phyloP scores from a whole-genome alignment of 805 yeast species.

The Lipomyces oligophaga region DNA sequence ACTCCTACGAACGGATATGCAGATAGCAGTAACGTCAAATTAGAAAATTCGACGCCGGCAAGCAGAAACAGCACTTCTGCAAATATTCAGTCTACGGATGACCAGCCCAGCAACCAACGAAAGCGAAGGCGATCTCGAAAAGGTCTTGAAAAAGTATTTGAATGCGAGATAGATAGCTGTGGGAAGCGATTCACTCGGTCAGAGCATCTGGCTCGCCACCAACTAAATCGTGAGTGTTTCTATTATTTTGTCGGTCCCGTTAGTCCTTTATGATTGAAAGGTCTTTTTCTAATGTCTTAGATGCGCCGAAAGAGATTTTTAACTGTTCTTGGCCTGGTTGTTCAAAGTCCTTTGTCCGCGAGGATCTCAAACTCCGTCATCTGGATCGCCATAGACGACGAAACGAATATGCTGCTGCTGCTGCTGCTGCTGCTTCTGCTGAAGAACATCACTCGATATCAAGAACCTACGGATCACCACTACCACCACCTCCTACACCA shows the following conservation, averaged over 20 bases:
- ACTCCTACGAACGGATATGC: too few relatives aligned
- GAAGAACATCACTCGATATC: too few relatives aligned
- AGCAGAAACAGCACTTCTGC: too few relatives aligned
- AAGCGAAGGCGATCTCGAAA: constrained; percentile 30
- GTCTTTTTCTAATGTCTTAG: constrained; percentile 5
- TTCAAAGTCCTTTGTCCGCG: constrained; percentile 38
- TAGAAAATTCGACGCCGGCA: too few relatives aligned
- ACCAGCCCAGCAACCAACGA: too few relatives aligned
- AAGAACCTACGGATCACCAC: neutral
- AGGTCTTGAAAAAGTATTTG: constrained; percentile 33
- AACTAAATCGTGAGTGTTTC: constrained; percentile 29
- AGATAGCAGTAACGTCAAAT: too few relatives aligned
- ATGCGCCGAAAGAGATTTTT: constrained; percentile 37
- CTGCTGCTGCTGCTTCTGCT: neutral
- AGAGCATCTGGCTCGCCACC: constrained; percentile 33
- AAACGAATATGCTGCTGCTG: neutral
- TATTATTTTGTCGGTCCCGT: neutral
- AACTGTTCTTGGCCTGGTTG: constrained; percentile 37
- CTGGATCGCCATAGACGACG: constrained; percentile 35
- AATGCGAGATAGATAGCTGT: constrained; percentile 33
- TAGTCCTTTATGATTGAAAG: neutral
- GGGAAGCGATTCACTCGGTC: constrained; percentile 31
- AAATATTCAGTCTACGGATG: too few relatives aligned
- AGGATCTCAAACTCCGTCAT: constrained; percentile 37
- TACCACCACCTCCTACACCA: neutral